These are phyloP conservation scores for Tricholoma sp. DNA, from an alignment of 768 basidiomycete species.

Conservation along the genomic window DNA sequence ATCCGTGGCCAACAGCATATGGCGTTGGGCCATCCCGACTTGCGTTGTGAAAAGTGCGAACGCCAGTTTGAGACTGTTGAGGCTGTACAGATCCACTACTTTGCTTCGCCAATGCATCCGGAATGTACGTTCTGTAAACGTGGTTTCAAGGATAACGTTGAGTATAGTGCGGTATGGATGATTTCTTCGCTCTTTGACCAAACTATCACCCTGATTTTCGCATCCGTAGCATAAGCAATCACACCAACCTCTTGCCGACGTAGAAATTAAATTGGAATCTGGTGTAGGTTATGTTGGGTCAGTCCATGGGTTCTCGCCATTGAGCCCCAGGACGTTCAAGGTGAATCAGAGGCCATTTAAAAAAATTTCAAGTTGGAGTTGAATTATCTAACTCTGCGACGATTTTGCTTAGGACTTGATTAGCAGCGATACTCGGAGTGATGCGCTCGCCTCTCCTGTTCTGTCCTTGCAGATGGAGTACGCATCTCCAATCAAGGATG, in stretches of 20 bases:
- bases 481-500: slow-evolving; percentile 29
- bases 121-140: slow-evolving; percentile 37
- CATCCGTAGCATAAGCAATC: slow-evolving; percentile 3
- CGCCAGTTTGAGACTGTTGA: slow-evolving; percentile 34
- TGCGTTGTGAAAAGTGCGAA: slow-evolving; percentile 30
- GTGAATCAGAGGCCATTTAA: neutral
- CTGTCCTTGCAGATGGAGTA: slow-evolving; percentile 22
- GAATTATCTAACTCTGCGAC: neutral
- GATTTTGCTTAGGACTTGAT: slow-evolving; percentile 18
- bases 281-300: neutral
- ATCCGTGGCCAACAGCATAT: neutral
- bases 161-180: slow-evolving; percentile 31
- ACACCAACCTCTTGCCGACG: neutral
- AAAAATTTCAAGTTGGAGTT: too few species aligned
- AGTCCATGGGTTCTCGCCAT: neutral
- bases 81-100: slow-evolving; percentile 35
- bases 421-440: slow-evolving; percentile 14
- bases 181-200: neutral
- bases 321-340: slow-evolving; percentile 2
- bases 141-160: slow-evolving; percentile 35
- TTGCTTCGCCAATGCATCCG: slow-evolving; percentile 38
- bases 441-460: slow-evolving; percentile 22
- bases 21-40: slow-evolving; percentile 7
- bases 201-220: neutral
- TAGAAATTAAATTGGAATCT: neutral